These are phyloP conservation scores for Rubroboletus pulcherrimus DNA, from an alignment of 768 basidiomycete genomes.

Conservation along the genomic window DNA sequence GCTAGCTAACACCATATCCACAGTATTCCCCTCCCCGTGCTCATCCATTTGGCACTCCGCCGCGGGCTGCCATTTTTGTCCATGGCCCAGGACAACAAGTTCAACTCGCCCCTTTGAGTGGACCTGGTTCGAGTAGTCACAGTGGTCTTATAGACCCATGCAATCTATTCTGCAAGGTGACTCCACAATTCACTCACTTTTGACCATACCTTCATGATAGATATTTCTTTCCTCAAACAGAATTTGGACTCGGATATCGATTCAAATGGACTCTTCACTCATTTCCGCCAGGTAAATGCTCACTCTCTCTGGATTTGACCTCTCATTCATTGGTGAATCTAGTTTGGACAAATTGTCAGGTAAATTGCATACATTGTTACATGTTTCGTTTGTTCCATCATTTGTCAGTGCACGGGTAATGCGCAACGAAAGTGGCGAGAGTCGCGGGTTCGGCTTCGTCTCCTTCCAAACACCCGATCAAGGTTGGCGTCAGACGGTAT, in stretches of 20 bases:
- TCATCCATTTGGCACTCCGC: slow-evolving; percentile 43
- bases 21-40: slow-evolving; percentile 70
- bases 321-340: slow-evolving; percentile 16
- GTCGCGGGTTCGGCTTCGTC: slow-evolving; percentile 90
- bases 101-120: slow-evolving; percentile 68
- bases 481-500: slow-evolving; percentile 41
- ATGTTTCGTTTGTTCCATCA: neutral
- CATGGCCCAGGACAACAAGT: slow-evolving; percentile 91
- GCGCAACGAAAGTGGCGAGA: slow-evolving; percentile 78
- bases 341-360: slow-evolving; percentile 92
- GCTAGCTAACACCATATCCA: neutral
- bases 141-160: slow-evolving; percentile 89
- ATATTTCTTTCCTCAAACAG: slow-evolving; percentile 35
- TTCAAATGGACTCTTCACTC: slow-evolving; percentile 77
- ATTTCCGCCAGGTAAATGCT: slow-evolving; percentile 66
- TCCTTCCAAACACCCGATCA: slow-evolving; percentile 81
- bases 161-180: slow-evolving; percentile 84
- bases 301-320: slow-evolving; percentile 1
- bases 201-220: slow-evolving; percentile 1
- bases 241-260: slow-evolving; percentile 83
- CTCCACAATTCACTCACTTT: slow-evolving; percentile 6
- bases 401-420: slow-evolving; percentile 80
- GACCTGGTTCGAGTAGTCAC: slow-evolving; percentile 79
- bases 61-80: slow-evolving; percentile 50
- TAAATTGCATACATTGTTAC: slow-evolving; percentile 29